Percentiles rank a stretch among this genome's conserved stretches.
Evolutionary conservation across 306 rosid species (phyloP).

Genomic region (Vigna reflexopilosa): DNA sequence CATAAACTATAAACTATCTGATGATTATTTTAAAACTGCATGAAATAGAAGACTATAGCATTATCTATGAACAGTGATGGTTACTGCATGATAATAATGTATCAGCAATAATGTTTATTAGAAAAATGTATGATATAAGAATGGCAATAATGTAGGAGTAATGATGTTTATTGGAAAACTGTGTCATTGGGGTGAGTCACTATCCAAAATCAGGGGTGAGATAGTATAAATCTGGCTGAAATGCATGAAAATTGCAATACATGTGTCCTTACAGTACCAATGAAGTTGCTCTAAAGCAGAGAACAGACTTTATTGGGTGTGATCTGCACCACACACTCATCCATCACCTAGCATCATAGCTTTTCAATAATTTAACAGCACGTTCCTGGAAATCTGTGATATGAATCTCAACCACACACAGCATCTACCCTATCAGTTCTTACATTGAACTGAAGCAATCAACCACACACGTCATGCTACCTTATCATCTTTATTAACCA

Average conservation of each 20-base stretch:
- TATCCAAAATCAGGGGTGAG: not conserved
- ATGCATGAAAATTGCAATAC: not conserved
- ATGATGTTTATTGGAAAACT: not conserved
- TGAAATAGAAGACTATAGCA: not conserved
- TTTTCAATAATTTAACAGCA: conserved; percentile 39
- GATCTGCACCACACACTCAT: conserved; percentile 41
- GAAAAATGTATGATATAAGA: not conserved
- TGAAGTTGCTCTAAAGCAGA: conserved; percentile 7
- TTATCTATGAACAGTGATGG: not conserved
- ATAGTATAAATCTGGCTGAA: conserved; percentile 4
- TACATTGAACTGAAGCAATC: not conserved
- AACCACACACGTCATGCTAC: conserved; percentile 12
- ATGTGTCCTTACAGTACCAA: conserved; percentile 10
- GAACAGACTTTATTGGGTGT: conserved; percentile 10
- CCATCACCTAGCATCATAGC: not conserved
- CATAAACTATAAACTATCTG: not conserved
- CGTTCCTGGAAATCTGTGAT: not conserved
- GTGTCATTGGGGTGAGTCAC: not conserved
- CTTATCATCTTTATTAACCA: conserved; percentile 50
- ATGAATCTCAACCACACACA: conserved; percentile 34
- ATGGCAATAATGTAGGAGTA: not conserved
- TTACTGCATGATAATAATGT: not conserved
- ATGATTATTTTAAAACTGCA: not conserved
- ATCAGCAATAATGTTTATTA: too few species aligned
- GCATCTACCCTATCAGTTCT: not conserved